Base-by-base conservation (phyloP, 192 early-diverging fungal species). In the Coemansia sp. region DNA sequence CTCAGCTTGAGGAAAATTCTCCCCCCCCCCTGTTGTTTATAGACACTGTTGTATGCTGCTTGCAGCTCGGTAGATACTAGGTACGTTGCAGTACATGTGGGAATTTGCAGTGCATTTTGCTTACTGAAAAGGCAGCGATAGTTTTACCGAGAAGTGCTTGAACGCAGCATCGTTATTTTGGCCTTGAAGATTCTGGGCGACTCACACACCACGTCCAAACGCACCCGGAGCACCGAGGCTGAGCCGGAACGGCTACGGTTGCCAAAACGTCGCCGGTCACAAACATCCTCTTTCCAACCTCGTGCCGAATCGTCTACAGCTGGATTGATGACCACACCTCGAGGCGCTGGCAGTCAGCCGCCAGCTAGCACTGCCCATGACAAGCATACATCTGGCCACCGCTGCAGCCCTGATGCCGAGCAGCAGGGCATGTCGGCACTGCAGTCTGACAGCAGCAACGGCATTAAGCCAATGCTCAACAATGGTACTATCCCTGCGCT, bases 151-250 rank as follows among this genome's bases (percentile, higher is more conserved):
- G 23, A 26, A 26, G 23, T 26, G 23, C 23, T 26, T 26, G 4
- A 26, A 26, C 23, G 46, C 46, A 28, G 46, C 46, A 48, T 48
- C 23, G 30, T 26, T 28, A 48, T 21, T 10, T 12, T 14, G 38
- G 36, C 39, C 41, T 30, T 53, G 64, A 70, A 66, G 60, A 70
- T 77, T 77, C 57, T 66, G 44, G 67, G 73, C 73, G 64, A 62
- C 35, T 67, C 68, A 15, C 61, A 59, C 21, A 57, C 54, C n/a
- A 58, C 68, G 42, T 59, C 73, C 48, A 70, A 77, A 64, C 68
- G 68, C 63, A 70, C 57, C 41, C 73, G 58, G 59, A 62, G 63
- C 63, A 50, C 59, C 45, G 49, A 55, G 47, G 54, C 55, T 37
- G 42, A 50, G 49, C 31, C 49, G 33, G 62, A 61, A 44, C 55